These are phyloP conservation scores for Microdochium trichocladiopsis DNA, from an alignment of 2,329 filamentous ascomycete genomes.

Conservation along the genomic window DNA sequence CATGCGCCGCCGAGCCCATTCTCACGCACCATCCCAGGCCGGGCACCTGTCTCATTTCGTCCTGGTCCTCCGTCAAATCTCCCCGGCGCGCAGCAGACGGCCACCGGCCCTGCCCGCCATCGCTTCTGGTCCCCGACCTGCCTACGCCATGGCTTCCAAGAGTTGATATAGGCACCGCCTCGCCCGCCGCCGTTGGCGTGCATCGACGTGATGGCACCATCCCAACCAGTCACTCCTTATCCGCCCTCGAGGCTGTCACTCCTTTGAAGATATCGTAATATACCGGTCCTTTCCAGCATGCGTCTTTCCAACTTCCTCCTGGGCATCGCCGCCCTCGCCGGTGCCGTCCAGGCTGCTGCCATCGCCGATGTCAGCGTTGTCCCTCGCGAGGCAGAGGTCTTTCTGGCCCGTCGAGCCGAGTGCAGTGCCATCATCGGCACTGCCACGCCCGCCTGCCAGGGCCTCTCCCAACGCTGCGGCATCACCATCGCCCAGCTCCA, in stretches of 20 bases:
- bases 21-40: no score
- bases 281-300: background rate
- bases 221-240: background rate
- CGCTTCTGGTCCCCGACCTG: no score
- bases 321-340: background rate
- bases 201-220: background rate
- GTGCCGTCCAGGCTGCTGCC: background rate
- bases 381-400: background rate
- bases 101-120: no score
- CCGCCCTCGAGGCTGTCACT: background rate
- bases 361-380: background rate
- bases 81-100: no score
- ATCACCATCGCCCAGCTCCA: background rate
- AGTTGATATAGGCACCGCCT: background rate
- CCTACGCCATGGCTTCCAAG: no score
- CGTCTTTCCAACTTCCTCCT: background rate
- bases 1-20: no score
- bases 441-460: background rate
- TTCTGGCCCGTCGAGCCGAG: background rate
- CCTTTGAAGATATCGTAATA: background rate
- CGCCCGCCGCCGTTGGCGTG: background rate
- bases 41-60: no score
- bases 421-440: background rate
- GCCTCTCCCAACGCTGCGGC: background rate
- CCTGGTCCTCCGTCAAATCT: no score